A percentile compares a stretch with the other conserved stretches of the same genome.
Conservation (phyloP, 768 basidiomycete species). For the Nidularia pulvinata region DNA sequence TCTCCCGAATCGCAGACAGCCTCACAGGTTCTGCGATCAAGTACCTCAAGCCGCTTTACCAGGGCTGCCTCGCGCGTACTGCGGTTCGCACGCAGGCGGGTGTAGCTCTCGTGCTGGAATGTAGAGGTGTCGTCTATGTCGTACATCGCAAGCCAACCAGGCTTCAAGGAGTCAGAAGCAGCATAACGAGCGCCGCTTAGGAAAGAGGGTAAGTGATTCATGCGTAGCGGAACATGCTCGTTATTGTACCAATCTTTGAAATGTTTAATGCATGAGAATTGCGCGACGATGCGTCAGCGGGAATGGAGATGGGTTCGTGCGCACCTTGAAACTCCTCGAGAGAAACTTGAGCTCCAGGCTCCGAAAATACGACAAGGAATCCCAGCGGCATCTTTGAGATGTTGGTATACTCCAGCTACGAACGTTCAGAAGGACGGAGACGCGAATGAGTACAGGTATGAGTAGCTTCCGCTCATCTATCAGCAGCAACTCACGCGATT, state of each 20-base stretch:
- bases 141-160: conserved; percentile 50
- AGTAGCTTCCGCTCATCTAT: too few species aligned
- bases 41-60: conserved; percentile 35
- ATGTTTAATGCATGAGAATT: not conserved
- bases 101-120: conserved; percentile 41
- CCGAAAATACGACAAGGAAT: conserved; percentile 48
- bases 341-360: conserved; percentile 37
- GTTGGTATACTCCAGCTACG: not conserved
- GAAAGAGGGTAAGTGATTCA: conserved; percentile 43
- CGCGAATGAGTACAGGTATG: too few species aligned
- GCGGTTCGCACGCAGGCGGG: conserved; percentile 38
- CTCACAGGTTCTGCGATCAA: conserved; percentile 42
- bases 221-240: conserved; percentile 51
- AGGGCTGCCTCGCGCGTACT: conserved; percentile 40
- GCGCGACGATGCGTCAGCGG: not conserved
- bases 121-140: conserved; percentile 40
- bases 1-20: conserved; percentile 29
- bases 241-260: conserved; percentile 52
- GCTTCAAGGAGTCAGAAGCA: conserved; percentile 28
- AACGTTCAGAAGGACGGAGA: too few species aligned
- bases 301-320: not conserved
- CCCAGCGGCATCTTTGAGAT: conserved; percentile 31
- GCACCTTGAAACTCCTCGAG: conserved; percentile 48
- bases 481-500: too few species aligned
- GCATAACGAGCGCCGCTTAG: conserved; percentile 46